phyloP scores from a whole-genome alignment of 768 basidiomycete genomes.

The Clitopilus hobsonii region DNA sequence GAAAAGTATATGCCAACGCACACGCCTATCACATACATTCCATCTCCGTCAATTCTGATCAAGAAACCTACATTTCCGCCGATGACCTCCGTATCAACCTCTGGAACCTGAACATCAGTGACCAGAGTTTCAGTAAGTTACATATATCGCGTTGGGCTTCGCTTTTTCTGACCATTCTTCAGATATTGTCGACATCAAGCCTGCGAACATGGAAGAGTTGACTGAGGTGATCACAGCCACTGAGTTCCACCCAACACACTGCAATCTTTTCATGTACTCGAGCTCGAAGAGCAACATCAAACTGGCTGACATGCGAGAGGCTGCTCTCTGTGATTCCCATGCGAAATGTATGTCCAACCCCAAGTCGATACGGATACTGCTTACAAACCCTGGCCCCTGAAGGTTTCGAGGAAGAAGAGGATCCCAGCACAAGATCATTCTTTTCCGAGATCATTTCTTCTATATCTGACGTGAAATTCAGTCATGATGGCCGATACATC shows the following conservation, averaged over 20 bases:
- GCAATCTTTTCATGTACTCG: constrained; percentile 99
- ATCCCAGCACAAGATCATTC: constrained; percentile 95
- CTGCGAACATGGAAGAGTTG: constrained; percentile 98
- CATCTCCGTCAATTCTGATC: constrained; percentile 98
- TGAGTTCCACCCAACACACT: constrained; percentile 96
- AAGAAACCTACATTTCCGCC: constrained; percentile 99
- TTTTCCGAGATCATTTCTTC: constrained; percentile 99
- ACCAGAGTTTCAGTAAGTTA: constrained; percentile 95
- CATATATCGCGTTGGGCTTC: background rate
- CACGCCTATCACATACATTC: constrained; percentile 99
- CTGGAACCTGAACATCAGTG: constrained; percentile 97
- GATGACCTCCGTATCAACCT: constrained; percentile 96
- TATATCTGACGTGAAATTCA: constrained; percentile 99
- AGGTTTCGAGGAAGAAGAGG: constrained; percentile 99
- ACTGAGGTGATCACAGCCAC: constrained; percentile 99
- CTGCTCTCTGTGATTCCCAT: constrained; percentile 92
- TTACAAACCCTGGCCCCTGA: constrained; percentile 11
- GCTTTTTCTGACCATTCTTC: constrained; percentile 4
- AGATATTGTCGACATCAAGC: constrained; percentile 99
- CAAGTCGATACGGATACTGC: constrained; percentile 2
- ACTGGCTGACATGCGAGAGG: constrained; percentile 98
- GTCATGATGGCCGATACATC: constrained; percentile 94
- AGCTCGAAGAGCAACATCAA: constrained; percentile 99
- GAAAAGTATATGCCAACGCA: constrained; percentile 98
- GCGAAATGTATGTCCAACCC: constrained; percentile 71